phyloP scores from a whole-genome alignment of 495 filamentous ascomycete species.

The Baudoinia panamericana region DNA sequence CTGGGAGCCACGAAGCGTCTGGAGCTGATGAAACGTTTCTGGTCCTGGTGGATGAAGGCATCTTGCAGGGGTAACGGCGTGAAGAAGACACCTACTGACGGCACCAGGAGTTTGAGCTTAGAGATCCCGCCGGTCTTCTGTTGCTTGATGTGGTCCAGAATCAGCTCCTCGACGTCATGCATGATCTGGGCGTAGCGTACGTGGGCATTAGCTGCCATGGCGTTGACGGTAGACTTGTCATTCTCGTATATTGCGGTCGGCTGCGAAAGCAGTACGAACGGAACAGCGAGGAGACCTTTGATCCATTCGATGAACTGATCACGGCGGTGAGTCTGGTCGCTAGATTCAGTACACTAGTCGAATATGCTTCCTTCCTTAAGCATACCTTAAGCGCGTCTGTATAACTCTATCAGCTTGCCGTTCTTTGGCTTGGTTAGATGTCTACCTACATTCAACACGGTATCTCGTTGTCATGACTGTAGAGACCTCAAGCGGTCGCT shows the following conservation, averaged over 20 bases:
- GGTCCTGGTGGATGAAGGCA: constrained; percentile 84
- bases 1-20: constrained; percentile 91
- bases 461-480: constrained; percentile 83
- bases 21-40: constrained; percentile 69
- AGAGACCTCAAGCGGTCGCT: too few species aligned
- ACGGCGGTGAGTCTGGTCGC: constrained; percentile 3
- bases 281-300: constrained; percentile 81
- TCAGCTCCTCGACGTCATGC: constrained; percentile 78
- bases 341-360: too few species aligned
- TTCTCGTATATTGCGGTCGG: constrained; percentile 69
- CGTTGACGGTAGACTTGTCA: constrained; percentile 43
- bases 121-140: constrained; percentile 42
- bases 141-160: constrained; percentile 75
- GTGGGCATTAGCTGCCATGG: constrained; percentile 54
- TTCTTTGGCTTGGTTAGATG: too few species aligned
- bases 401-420: too few species aligned
- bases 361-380: constrained; percentile 73
- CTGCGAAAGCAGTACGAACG: constrained; percentile 93
- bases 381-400: constrained; percentile 81
- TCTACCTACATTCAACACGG: constrained; percentile 65
- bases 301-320: constrained; percentile 55
- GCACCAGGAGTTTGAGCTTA: constrained; percentile 86
- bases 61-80: constrained; percentile 72
- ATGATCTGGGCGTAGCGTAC: constrained; percentile 89
- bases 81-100: constrained; percentile 81